These are phyloP conservation scores for Escovopsis sp. DNA, from an alignment of 2,329 filamentous ascomycete species.

Conservation along the genomic window DNA sequence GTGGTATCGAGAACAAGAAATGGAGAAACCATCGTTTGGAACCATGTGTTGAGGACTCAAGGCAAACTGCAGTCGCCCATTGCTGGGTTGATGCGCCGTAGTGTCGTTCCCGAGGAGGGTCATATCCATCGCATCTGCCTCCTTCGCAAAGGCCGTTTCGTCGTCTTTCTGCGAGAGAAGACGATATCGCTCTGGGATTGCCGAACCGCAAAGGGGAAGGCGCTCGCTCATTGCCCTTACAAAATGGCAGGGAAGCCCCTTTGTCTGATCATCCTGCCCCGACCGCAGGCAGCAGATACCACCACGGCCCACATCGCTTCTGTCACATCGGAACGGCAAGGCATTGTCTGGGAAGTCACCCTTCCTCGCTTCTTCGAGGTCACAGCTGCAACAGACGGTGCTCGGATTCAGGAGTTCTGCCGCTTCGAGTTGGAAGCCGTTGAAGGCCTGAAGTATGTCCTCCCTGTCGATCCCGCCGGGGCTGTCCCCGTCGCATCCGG, in stretches of 20 bases:
- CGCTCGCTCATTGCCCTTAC: conserved; percentile 39
- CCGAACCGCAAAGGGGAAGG: conserved; percentile 38
- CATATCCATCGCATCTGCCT: conserved; percentile 72
- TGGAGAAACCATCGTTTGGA: conserved; percentile 75
- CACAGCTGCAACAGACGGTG: conserved; percentile 10
- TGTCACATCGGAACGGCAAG: conserved; percentile 62
- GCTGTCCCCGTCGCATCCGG: conserved; percentile 55
- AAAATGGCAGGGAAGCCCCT: conserved; percentile 54
- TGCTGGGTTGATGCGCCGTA: conserved; percentile 45
- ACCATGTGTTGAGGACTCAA: conserved; percentile 35
- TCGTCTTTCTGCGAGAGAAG: conserved; percentile 63
- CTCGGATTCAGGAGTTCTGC: conserved; percentile 48
- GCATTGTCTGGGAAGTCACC: conserved; percentile 66
- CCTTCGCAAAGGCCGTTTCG: conserved; percentile 60
- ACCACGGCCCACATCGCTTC: conserved; percentile 61
- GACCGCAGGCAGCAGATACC: conserved; percentile 39
- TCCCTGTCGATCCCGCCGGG: conserved; percentile 79
- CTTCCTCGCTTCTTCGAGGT: conserved; percentile 35
- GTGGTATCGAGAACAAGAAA: conserved; percentile 67
- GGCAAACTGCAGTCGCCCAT: conserved; percentile 9
- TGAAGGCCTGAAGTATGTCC: conserved; percentile 48
- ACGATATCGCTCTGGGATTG: conserved; percentile 71
- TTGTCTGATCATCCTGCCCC: conserved; percentile 63
- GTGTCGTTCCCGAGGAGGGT: conserved; percentile 48
- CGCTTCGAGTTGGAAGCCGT: conserved; percentile 50